These are phyloP conservation scores for Bacterosira constricta DNA, from an alignment of 108 stramenopile genomes.

Conservation along the genomic window DNA sequence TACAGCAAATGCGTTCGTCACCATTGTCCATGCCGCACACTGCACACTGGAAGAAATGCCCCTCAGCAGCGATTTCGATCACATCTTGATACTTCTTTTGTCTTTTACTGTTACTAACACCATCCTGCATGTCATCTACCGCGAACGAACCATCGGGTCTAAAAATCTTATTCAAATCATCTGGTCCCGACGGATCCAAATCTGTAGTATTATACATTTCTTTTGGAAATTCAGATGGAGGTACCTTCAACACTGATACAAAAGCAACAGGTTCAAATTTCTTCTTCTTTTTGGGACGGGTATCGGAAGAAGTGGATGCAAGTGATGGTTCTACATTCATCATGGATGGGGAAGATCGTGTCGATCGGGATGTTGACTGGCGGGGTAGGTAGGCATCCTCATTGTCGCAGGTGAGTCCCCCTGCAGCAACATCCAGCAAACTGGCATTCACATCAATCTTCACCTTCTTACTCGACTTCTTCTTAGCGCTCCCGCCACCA, in stretches of 20 bases:
- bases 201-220: slow-evolving; percentile 59
- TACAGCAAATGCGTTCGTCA: not conserved
- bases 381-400: slow-evolving; percentile 1
- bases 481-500: not conserved
- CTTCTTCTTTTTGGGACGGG: slow-evolving; percentile 19
- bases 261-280: slow-evolving; percentile 1
- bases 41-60: slow-evolving; percentile 5
- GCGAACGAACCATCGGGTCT: slow-evolving; percentile 37
- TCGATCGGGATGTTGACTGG: slow-evolving; percentile 6
- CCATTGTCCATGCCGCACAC: slow-evolving; percentile 4
- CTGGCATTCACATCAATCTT: not conserved
- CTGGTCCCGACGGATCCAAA: slow-evolving; percentile 53
- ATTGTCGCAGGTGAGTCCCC: no score
- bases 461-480: not conserved
- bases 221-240: slow-evolving; percentile 64
- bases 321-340: not conserved
- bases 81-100: slow-evolving; percentile 29
- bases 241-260: slow-evolving; percentile 58
- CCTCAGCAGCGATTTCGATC: not conserved
- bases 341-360: slow-evolving; percentile 20
- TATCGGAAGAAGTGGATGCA: not conserved
- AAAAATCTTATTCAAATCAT: slow-evolving; percentile 61
- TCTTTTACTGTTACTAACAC: not conserved
- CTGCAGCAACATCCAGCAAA: no score
- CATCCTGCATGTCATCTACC: not conserved